Conservation (phyloP, 345 rosid species). For the Gossypium ekmanianum region DNA sequence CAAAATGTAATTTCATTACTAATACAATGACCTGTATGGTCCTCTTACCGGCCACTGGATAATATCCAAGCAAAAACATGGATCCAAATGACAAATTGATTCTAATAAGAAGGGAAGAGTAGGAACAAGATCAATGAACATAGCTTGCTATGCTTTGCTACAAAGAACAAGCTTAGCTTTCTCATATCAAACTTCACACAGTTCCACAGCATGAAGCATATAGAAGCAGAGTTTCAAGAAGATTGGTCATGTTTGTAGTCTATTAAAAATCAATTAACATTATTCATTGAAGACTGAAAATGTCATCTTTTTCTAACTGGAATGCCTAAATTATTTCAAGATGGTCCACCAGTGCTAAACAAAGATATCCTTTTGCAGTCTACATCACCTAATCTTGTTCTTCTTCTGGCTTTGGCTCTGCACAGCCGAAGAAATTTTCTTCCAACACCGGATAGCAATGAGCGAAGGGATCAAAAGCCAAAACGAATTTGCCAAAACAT, state of each 20-base stretch:
- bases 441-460: slow-evolving; percentile 74
- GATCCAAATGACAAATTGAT: not conserved
- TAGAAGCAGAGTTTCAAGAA: not conserved
- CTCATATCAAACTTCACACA: not conserved
- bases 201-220: not conserved
- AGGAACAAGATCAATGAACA: not conserved
- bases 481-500: slow-evolving; percentile 56
- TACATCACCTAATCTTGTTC: slow-evolving; percentile 41
- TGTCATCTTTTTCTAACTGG: not conserved
- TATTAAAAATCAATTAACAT: not conserved
- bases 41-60: not conserved
- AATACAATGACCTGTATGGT: too few species aligned
- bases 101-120: not conserved
- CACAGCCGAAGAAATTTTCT: slow-evolving; percentile 49
- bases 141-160: not conserved
- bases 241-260: not conserved
- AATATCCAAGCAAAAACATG: not conserved
- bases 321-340: not conserved
- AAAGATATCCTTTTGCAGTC: not conserved
- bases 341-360: not conserved
- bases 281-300: not conserved
- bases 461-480: slow-evolving; percentile 72
- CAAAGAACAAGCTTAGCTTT: not conserved
- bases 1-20: too few species aligned
- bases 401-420: slow-evolving; percentile 41